These are phyloP conservation scores for Prunus fruticosa DNA, from an alignment of 306 rosid genomes.

Conservation along the genomic window DNA sequence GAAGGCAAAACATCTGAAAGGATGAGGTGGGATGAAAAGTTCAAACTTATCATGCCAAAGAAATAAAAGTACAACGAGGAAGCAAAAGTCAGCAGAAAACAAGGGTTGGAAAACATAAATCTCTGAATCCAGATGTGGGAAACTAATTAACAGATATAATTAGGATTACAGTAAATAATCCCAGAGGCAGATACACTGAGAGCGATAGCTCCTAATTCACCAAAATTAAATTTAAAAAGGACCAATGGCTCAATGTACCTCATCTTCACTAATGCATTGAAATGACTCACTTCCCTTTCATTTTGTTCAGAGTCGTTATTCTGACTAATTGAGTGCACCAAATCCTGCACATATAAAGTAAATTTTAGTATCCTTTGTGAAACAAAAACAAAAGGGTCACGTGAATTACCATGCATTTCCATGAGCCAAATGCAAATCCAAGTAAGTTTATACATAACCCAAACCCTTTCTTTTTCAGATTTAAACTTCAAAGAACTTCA, in stretches of 20 bases:
- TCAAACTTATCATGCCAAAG: not conserved
- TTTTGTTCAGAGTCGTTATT: slow-evolving; percentile 34
- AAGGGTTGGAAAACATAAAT: not conserved
- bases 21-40: not conserved
- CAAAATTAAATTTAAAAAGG: not conserved
- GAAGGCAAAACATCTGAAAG: not conserved
- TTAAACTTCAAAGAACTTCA: slow-evolving; percentile 7
- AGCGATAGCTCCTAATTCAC: not conserved
- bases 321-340: slow-evolving; percentile 39
- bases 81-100: not conserved
- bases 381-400: slow-evolving; percentile 16
- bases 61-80: not conserved
- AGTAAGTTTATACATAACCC: slow-evolving; percentile 1
- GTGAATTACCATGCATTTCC: slow-evolving; percentile 20
- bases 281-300: slow-evolving; percentile 45
- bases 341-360: slow-evolving; percentile 55
- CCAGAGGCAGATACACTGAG: not conserved
- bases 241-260: slow-evolving; percentile 43
- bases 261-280: slow-evolving; percentile 61
- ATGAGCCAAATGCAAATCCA: slow-evolving; percentile 26
- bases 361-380: slow-evolving; percentile 17
- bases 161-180: not conserved
- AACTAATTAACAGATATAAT: not conserved
- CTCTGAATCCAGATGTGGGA: too few species aligned
- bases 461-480: not conserved